phyloP scores from a whole-genome alignment of 1,284 basidiomycete species.

The Sphagnurus paluster region DNA sequence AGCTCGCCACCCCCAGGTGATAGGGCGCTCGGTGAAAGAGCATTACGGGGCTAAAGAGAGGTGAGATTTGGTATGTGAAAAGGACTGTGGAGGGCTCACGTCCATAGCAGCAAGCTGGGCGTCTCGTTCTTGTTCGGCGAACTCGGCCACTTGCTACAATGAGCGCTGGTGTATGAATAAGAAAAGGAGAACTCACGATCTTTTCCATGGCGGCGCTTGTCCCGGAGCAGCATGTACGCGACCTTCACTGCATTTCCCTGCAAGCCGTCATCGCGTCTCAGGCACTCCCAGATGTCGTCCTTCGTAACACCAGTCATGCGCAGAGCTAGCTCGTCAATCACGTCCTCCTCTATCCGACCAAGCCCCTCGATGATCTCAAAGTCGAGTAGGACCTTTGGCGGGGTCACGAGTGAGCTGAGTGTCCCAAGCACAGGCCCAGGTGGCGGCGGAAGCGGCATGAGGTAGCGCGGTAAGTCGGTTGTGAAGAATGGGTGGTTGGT shows the following conservation, averaged over 20 bases:
- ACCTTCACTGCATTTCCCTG: slow-evolving; percentile 96
- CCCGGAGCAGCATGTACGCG: slow-evolving; percentile 91
- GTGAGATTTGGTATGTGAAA: slow-evolving; percentile 4
- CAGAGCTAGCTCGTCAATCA: slow-evolving; percentile 80
- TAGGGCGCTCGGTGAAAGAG: slow-evolving; percentile 56
- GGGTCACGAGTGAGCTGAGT: slow-evolving; percentile 67
- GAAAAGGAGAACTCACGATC: slow-evolving; percentile 62
- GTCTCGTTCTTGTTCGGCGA: slow-evolving; percentile 80
- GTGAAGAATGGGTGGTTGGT: slow-evolving; percentile 88
- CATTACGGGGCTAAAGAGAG: slow-evolving; percentile 60
- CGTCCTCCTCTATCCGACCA: slow-evolving; percentile 87
- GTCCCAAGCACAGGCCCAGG: slow-evolving; percentile 77
- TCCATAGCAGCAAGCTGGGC: slow-evolving; percentile 78
- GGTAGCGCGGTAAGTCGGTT: slow-evolving; percentile 82
- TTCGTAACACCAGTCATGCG: slow-evolving; percentile 78
- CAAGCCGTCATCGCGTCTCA: slow-evolving; percentile 78
- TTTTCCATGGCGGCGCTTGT: slow-evolving; percentile 85
- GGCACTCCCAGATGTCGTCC: slow-evolving; percentile 84
- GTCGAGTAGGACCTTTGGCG: slow-evolving; percentile 59
- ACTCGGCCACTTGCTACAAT: slow-evolving; percentile 59
- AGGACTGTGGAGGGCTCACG: slow-evolving; percentile 42
- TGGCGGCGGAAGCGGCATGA: slow-evolving; percentile 79
- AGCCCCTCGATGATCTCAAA: slow-evolving; percentile 81
- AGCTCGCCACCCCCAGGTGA: slow-evolving; percentile 55
- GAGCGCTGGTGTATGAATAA: slow-evolving; percentile 5